Evolutionary conservation across 2,329 filamentous ascomycete genomes (phyloP), one percentile per base, ranked within the genome.

Genomic region (Cryphonectria naterciae): DNA sequence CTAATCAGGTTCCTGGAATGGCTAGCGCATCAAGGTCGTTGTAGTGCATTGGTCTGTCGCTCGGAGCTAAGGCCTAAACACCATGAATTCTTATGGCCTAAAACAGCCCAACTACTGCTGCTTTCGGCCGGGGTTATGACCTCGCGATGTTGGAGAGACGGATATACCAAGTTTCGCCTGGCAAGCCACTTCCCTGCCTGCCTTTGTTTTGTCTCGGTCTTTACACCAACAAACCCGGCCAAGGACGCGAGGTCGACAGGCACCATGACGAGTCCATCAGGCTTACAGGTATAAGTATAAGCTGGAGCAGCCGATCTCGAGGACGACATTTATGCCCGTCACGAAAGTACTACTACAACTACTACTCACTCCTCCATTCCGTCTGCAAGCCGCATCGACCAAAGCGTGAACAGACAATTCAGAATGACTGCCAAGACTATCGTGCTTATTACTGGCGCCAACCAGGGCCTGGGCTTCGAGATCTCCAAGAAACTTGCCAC

Each of bases 401-500:
- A 56, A 63, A 65, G 39, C 19, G 60, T 11, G 58, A 46, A 66
- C 13, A 60, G 43, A 52, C 61, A 43, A 37, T 7, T 65, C 32
- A 68, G 62, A 7, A 72, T 73, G 67, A 35, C 65, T 61, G 49
- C 25, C 60, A 68, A 72, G 52, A 72, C 66, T 15, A 69, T 73
- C 41, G 72, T 78, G 63, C 78, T 83, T 61, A 75, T 84, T 61
- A 81, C 81, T 7, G 82, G 82, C 8, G 81, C 79, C 49, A 85
- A 83, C 74, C 78, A 80, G 73, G 83, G 83, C 62, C 80, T 84
- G 28, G 83, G 83, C 65, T 82, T 81, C 72, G 81, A 82, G 68
- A 80, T 78, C 8, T 78, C 80, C 28, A 80, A 81, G 69, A 80
- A 82, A 49, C 76, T 85, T 28, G 77, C 79, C 11, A 75, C 77